Base-by-base conservation (phyloP, 306 rosid genomes). In the Quercus rubra region DNA sequence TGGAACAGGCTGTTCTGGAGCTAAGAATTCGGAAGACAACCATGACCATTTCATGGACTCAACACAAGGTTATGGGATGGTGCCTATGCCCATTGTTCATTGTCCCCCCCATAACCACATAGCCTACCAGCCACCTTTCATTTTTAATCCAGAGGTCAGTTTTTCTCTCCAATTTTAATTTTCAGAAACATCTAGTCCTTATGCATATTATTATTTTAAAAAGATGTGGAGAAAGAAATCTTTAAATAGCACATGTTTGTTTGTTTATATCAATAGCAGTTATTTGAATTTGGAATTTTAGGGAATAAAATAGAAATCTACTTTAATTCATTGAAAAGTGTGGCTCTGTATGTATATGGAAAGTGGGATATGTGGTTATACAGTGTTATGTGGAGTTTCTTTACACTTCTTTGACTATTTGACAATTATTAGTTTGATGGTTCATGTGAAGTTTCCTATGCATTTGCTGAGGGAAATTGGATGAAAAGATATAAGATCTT, bases 1-100 rank as follows among this genome's bases (percentile, higher is more conserved):
- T 70, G 85, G 80, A 74, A 88, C 83, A 78, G 89, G 85, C 56
- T 74, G 80, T 86, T 89, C 91, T 80, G 86, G 86, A 64, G 86
- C 57, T 56, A 77, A 74, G 17, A 84, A 75, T 69, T 69, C 43
- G 72, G 86, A 77, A 4, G 87, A 73, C 3, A 70, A 78, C 35
- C 38, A 54, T 72, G 86, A 76, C 75, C 90, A 83, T 70, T 78
- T 75, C n/a, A 67, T 86, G 80, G 77, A 46, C 28, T 83, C 77
- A 74, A 62, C 51, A 77, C 81, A 77, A 1, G 69, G 58, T 57
- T 9, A 4, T 25, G n/a, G 67, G 54, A 78, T 63, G 11, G 62
- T 77, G 70, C 31, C 38, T 46, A 83, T 73, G 73, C 84, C 82
- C 58, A 52, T 66, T 78, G 75, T 61, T 84, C 86, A 76, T 70